Percentiles rank a stretch among this genome's conserved stretches.
phyloP scores from a whole-genome alignment of 1,139 yeast genomes.

The Hansenula anomala region DNA sequence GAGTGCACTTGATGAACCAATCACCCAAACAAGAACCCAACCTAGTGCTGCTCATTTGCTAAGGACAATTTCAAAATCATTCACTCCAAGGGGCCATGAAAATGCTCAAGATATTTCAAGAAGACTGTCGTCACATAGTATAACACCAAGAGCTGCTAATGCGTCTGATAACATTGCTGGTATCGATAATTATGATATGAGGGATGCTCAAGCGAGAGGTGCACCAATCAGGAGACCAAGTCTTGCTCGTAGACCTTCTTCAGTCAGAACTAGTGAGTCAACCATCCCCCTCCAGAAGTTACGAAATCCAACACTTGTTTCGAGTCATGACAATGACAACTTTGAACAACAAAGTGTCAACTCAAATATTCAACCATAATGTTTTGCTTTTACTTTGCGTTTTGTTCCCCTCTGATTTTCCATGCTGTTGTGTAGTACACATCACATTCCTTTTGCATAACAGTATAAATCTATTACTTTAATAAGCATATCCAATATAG shows the following conservation, averaged over 20 bases:
- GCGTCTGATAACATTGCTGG: conserved; percentile 42
- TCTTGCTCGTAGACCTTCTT: neutral
- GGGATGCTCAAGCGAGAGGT: too few species aligned
- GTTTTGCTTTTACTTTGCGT: too few species aligned
- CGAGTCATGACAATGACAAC: conserved; percentile 11
- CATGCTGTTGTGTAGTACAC: too few species aligned
- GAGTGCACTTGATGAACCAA: neutral
- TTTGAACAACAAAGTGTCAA: conserved; percentile 14
- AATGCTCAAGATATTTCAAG: conserved; percentile 25
- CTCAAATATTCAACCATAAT: neutral
- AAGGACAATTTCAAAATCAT: conserved; percentile 18
- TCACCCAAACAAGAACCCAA: neutral
- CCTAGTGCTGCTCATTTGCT: conserved; percentile 8
- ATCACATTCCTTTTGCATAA: too few species aligned
- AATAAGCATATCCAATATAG: too few species aligned
- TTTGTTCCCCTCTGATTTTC: too few species aligned
- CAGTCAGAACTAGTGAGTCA: neutral
- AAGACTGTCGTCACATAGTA: conserved; percentile 25
- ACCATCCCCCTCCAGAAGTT: too few species aligned
- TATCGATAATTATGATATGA: conserved; percentile 20
- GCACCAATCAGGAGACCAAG: conserved; percentile 9
- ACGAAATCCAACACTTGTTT: neutral
- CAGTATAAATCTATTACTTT: too few species aligned
- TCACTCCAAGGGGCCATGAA: conserved; percentile 15
- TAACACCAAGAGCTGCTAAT: conserved; percentile 34